Evolutionary conservation across 306 rosid species (phyloP).

Genomic region (Hippophae gyantsensis): DNA sequence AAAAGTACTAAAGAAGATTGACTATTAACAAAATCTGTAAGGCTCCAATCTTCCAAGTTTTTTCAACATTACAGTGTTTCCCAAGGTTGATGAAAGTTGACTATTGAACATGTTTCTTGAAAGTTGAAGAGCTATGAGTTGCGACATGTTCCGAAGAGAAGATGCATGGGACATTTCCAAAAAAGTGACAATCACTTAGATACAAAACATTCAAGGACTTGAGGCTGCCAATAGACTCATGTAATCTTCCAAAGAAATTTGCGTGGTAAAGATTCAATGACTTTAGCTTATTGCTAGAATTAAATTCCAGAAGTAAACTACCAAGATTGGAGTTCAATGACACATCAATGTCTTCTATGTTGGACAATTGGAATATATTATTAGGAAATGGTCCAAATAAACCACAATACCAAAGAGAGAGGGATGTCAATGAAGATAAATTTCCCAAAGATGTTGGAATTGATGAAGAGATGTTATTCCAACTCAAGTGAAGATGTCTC

Average conservation of each 20-base stretch:
- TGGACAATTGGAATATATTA: no score
- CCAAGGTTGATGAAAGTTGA: neutral
- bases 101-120: neutral
- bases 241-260: neutral
- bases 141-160: constrained; percentile 1
- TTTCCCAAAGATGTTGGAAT: neutral
- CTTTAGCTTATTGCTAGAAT: neutral
- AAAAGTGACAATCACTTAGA: neutral
- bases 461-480: neutral
- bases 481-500: neutral
- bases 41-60: neutral
- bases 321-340: neutral
- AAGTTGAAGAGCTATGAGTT: neutral
- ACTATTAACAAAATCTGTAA: neutral
- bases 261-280: neutral
- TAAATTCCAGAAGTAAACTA: neutral
- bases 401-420: neutral
- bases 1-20: neutral
- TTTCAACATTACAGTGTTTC: neutral
- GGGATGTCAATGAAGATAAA: neutral
- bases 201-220: neutral
- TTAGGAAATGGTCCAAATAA: neutral
- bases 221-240: neutral
- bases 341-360: neutral
- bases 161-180: neutral